Base-by-base conservation (phyloP, 306 rosid species). In the Citrullus mucosospermus region DNA sequence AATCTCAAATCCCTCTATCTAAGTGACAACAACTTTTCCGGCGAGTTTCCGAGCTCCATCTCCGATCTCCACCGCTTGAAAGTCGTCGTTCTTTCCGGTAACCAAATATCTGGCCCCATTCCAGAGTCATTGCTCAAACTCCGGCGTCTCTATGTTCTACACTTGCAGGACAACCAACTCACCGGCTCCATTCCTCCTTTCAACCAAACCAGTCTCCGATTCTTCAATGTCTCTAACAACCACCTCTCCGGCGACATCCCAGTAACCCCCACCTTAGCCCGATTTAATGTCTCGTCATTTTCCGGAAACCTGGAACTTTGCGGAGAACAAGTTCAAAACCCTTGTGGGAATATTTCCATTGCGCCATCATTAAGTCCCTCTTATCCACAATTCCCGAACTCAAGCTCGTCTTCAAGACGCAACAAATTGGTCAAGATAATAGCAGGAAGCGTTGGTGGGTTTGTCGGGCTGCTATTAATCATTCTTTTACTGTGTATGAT, bases 1-100 rank as follows among this genome's bases (percentile, higher is more conserved):
- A 92, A 95, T 77, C 96, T 95, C 78, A 95, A 95, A 70, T 92
- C 97, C 9, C 82, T 95, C 34, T 95, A 59, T 78, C 87, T 92
- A 41, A 95, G 85, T 65, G 74, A 81, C 68, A 95, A 95, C 87
- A 81, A 82, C 65, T 92, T 95, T 85, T 83, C 97, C 82, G 96
- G 99, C n/a, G 79, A 79, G 50, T 91, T 95, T 9, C 97, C 99
- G 2, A 67, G 69, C 59, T 88, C 93, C 22, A 25, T 92, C n/a
- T 60, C 96, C 0, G 57, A 34, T 39, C 99, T 95, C 76, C 99
- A 92, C 86, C 93, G 96, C 12, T 80, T 92, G 20, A 95, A 95
- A 71, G 87, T 95, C 54, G 56, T 95, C 17, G 90, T 83, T 18
- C 81, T 95, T 0, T 83, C 93, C 28, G 85, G 87, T 1, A 95